phyloP scores from a whole-genome alignment of 2,329 filamentous ascomycete species.

The Penicillium polonicum region DNA sequence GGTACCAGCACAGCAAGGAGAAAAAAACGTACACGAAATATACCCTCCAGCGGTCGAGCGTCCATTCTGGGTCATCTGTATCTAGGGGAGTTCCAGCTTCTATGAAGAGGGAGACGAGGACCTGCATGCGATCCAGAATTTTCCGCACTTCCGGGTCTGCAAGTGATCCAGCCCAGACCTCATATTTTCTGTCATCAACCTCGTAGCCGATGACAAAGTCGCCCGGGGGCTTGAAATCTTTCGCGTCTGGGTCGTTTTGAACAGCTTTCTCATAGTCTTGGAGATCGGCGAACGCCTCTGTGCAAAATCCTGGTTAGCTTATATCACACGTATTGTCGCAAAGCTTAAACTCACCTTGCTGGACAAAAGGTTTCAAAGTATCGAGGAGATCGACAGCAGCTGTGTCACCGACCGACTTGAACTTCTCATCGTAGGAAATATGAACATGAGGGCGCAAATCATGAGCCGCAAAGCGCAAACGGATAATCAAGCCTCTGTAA shows the following conservation, averaged over 20 bases:
- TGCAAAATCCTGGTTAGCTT: not conserved
- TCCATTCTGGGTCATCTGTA: constrained; percentile 69
- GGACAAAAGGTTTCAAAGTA: constrained; percentile 64
- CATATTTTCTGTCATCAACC: constrained; percentile 64
- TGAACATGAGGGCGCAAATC: constrained; percentile 78
- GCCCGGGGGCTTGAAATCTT: constrained; percentile 70
- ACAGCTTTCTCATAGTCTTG: constrained; percentile 62
- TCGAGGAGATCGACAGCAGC: constrained; percentile 68
- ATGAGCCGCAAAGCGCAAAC: constrained; percentile 66
- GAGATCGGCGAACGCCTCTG: constrained; percentile 66
- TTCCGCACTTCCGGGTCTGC: constrained; percentile 67
- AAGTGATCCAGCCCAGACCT: constrained; percentile 80
- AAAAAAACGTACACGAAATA: constrained; percentile 68
- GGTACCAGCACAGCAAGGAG: not conserved
- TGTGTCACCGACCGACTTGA: constrained; percentile 65
- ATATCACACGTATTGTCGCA: not conserved
- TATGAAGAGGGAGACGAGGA: constrained; percentile 82
- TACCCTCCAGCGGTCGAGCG: constrained; percentile 81
- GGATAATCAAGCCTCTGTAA: constrained; percentile 77
- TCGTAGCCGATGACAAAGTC: constrained; percentile 65
- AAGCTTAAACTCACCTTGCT: constrained; percentile 55
- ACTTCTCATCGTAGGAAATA: constrained; percentile 69
- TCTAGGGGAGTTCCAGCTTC: constrained; percentile 83
- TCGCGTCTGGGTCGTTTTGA: constrained; percentile 42
- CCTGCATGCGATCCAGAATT: constrained; percentile 76